Base-by-base conservation (phyloP, 106 monocot genomes). In the Acorus calamus region DNA sequence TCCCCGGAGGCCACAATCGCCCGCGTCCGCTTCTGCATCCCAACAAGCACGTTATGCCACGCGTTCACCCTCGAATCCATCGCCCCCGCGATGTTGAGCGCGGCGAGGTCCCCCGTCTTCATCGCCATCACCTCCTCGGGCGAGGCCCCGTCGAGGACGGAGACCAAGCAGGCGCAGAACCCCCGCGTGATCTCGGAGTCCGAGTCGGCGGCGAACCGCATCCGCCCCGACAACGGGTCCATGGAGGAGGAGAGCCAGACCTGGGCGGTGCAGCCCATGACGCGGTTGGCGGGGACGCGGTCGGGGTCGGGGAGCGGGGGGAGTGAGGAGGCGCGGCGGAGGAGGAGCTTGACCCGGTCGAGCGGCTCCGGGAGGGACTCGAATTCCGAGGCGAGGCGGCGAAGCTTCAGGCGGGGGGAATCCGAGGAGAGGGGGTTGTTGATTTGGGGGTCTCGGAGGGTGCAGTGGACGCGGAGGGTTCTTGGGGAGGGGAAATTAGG, bases 181-280 rank as follows among this genome's bases (percentile, higher is more conserved):
- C 98, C 98, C 52, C 67, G 69, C 4, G 88, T 92, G 62, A 99
- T 88, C 83, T 99, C 98, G 14, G 98, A 99, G 55, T 99, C 92
- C 49, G 81, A 81, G 69, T 99, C 92, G 13, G 85, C 98, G 12
- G 75, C 63, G 68, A 99, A 99, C 14, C 73, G 57, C 83, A 99
- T 81, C 59, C 84, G 28, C 60, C n/a, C 79, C 71, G 51, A 14
- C 58, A n/a, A 11, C 63, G 28, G 28, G 58, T 83, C 81, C 45
- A 77, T 60, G 4, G 52, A 8, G 6, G 76, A 80, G 1, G 78
- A 50, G 59, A 83, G 52, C 84, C 84, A 87, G 44, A 98, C 98
- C 92, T 81, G 85, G 4, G 98, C 85, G 47, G 92, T 92, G 75
- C 98, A 98, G 3, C 98, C 98, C 83, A 86, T 85, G 63, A 98